A percentile compares a stretch with the other conserved stretches of the same genome.
Conservation (phyloP, 2,329 filamentous ascomycete genomes). For the Mycocentrospora acerina region DNA sequence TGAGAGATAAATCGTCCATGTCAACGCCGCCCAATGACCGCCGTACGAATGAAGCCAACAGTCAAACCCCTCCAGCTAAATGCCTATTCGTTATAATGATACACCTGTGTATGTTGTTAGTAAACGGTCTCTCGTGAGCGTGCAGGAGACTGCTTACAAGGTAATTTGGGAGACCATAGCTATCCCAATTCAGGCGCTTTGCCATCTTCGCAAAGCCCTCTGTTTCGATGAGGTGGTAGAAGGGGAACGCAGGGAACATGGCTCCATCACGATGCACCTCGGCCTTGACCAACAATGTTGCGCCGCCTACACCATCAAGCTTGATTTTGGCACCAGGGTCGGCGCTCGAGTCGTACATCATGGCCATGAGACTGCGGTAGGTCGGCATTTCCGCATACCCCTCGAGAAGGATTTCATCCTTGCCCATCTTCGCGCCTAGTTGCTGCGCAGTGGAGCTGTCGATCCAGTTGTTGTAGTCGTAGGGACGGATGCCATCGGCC, state of each 20-base stretch:
- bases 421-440: constrained; percentile 76
- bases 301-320: constrained; percentile 91
- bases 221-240: constrained; percentile 96
- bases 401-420: constrained; percentile 89
- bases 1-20: constrained; percentile 6
- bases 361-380: constrained; percentile 88
- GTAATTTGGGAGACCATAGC: constrained; percentile 92
- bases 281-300: constrained; percentile 88
- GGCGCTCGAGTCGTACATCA: constrained; percentile 60
- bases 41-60: constrained; percentile 10
- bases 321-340: constrained; percentile 66
- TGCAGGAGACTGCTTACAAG: constrained; percentile 62
- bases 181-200: constrained; percentile 78
- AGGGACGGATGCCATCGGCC: constrained; percentile 74
- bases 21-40: constrained; percentile 39
- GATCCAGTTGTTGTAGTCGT: constrained; percentile 98
- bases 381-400: constrained; percentile 93
- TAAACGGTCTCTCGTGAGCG: background rate
- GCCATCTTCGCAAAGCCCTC: constrained; percentile 99
- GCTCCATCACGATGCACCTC: constrained; percentile 96
- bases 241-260: constrained; percentile 96
- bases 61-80: constrained; percentile 1
- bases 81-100: constrained; percentile 82
- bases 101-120: constrained; percentile 59
- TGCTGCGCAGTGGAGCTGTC: constrained; percentile 79